Evolutionary conservation across 495 filamentous ascomycete genomes (phyloP).

Genomic region (Aspergillus heteromorphus): DNA sequence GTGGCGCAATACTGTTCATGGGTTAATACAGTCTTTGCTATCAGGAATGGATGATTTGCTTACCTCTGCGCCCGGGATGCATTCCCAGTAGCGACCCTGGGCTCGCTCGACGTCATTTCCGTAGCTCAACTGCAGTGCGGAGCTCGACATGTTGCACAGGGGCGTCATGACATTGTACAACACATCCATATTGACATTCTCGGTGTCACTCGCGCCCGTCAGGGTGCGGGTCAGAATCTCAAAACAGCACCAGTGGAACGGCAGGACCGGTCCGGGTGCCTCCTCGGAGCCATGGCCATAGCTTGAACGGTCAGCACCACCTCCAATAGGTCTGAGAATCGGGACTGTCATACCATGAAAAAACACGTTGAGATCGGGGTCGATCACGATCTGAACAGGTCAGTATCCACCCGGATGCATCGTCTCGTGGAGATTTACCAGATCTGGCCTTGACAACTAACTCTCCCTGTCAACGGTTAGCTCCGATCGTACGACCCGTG

Average conservation of each 20-base stretch:
- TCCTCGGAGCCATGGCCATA: slow-evolving; percentile 17
- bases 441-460: slow-evolving; percentile 13
- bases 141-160: slow-evolving; percentile 10
- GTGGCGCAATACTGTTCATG: slow-evolving; percentile 15
- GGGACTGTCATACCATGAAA: slow-evolving; percentile 10
- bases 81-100: slow-evolving; percentile 20
- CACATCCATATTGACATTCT: slow-evolving; percentile 11
- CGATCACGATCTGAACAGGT: not conserved
- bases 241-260: slow-evolving; percentile 20
- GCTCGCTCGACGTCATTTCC: slow-evolving; percentile 13
- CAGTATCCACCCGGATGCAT: not conserved
- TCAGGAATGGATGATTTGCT: not conserved
- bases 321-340: not conserved
- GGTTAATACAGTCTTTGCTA: not conserved
- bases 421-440: not conserved
- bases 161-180: slow-evolving; percentile 15
- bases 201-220: slow-evolving; percentile 10
- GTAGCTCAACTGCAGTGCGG: slow-evolving; percentile 12
- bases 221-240: slow-evolving; percentile 17
- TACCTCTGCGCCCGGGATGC: slow-evolving; percentile 19
- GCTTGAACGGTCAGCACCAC: slow-evolving; percentile 1
- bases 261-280: slow-evolving; percentile 16
- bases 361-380: slow-evolving; percentile 3
- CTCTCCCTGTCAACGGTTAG: slow-evolving; percentile 13
- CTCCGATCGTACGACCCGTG: not conserved